Conservation (phyloP, 2,329 filamentous ascomycete genomes). For the Rutstroemia sp. region DNA sequence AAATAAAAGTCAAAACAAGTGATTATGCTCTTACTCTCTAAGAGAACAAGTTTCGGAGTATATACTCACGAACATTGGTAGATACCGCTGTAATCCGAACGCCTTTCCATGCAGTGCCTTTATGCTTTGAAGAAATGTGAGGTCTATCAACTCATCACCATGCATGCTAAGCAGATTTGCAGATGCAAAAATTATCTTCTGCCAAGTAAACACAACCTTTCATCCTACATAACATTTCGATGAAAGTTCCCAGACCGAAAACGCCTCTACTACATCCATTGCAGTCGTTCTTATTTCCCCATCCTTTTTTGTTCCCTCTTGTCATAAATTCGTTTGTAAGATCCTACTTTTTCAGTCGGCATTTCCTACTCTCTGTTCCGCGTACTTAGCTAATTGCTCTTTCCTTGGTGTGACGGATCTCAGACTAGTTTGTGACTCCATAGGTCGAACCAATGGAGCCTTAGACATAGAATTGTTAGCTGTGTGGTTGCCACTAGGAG, state of each 20-base stretch:
- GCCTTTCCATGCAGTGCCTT: not conserved
- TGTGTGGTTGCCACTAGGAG: constrained; percentile 16
- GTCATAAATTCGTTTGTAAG: constrained; percentile 22
- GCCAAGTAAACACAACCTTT: not conserved
- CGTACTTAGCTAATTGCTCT: constrained; percentile 17
- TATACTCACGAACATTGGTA: not conserved
- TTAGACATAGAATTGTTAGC: constrained; percentile 20
- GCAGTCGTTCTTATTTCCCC: not conserved
- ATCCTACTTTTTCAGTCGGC: constrained; percentile 9
- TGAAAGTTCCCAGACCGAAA: not conserved
- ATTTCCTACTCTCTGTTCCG: constrained; percentile 17
- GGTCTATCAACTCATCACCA: not conserved
- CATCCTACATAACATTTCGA: not conserved
- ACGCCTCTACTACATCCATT: constrained; percentile 6
- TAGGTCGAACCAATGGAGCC: constrained; percentile 22
- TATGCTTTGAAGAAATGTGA: constrained; percentile 1
- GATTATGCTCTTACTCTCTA: no score
- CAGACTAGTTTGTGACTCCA: constrained; percentile 20
- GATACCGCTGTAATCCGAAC: not conserved
- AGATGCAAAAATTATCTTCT: not conserved
- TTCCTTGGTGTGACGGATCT: constrained; percentile 21
- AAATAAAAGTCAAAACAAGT: no score
- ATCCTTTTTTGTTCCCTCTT: not conserved
- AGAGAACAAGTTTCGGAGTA: not conserved
- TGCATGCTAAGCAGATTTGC: not conserved